Base-by-base conservation (phyloP, 2,329 filamentous ascomycete species). In the Neofusicoccum sp. region DNA sequence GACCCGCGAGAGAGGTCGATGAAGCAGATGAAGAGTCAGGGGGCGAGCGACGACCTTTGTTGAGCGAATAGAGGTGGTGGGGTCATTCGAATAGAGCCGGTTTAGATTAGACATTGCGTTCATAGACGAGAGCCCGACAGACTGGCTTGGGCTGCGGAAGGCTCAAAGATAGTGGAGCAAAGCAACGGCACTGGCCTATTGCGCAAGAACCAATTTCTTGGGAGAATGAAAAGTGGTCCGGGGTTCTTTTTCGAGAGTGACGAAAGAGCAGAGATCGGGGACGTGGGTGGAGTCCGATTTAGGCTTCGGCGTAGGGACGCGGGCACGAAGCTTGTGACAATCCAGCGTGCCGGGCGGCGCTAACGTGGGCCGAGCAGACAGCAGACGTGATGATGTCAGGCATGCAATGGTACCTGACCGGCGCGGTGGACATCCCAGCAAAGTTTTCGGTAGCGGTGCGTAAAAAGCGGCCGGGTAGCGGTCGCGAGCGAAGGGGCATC, bases 21-120 rank as follows among this genome's bases (percentile, higher is more conserved):
- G 71, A 71, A 1, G 67, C 70, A 36, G 66, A 70, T 24, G 70
- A 70, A 48, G 69, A 54, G 16, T 41, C 45, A 9, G 40, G 6
- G 2, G 33, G 34, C 12, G 57, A 60, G 26, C 36, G 26, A 16
- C 40, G 45, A 4, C 20, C 36, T 12, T 34, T 60, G 28, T 31
- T 60, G 38, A 28, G 38, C 24, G 36, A 24, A 12, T 36, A 34
- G 9, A 8, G 31, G 34, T 43, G 30, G 5, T 49, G 20, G 16
- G 30, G 43, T 20, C 20, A 20, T 20, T 20, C 20, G 20, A 20
- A 20, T 20, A 20, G 20, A 20, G 20, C 20, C 20, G 20, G 20
- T 20, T 20, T 20, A 20, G 20, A 20, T 20, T 20, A 20, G 20
- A 20, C 20, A 20, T 20, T 20, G 20, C 20, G 20, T 20, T 20